These are phyloP conservation scores for Reutealis trisperma DNA, from an alignment of 345 rosid species.

Conservation along the genomic window DNA sequence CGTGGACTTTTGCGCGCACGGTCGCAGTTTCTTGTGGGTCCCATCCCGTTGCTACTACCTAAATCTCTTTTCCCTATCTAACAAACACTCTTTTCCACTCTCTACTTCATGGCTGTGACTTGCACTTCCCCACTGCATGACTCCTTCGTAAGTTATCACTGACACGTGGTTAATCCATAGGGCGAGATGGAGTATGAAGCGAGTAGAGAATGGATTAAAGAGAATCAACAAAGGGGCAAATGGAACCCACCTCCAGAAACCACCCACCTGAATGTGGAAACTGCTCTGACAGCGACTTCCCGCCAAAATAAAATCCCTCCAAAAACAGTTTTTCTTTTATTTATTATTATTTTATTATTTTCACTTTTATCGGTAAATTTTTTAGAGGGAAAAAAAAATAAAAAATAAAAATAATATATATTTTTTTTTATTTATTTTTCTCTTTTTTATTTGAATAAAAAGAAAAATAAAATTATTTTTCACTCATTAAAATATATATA, in stretches of 20 bases:
- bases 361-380: no score
- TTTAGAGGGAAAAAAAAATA: no score
- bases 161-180: not conserved
- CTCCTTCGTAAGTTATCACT: not conserved
- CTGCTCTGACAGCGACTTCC: conserved; percentile 41
- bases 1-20: conserved; percentile 58
- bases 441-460: no score
- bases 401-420: no score
- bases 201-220: not conserved
- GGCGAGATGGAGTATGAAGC: not conserved
- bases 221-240: not conserved
- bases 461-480: no score
- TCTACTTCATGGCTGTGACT: accelerated
- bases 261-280: conserved; percentile 35
- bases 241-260: conserved; percentile 25
- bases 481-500: no score
- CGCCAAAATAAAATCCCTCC: conserved; percentile 25
- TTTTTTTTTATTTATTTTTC: no score
- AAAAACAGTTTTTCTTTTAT: not conserved
- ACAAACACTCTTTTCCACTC: not conserved
- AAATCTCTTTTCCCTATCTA: not conserved
- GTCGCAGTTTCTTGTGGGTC: conserved; percentile 24
- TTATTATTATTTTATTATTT: no score
- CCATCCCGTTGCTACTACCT: not conserved
- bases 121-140: not conserved